Evolutionary conservation across 208 protist species (phyloP), one percentile per base, ranked within the genome.

Genomic region (Acanthamoeba polyphaga): DNA sequence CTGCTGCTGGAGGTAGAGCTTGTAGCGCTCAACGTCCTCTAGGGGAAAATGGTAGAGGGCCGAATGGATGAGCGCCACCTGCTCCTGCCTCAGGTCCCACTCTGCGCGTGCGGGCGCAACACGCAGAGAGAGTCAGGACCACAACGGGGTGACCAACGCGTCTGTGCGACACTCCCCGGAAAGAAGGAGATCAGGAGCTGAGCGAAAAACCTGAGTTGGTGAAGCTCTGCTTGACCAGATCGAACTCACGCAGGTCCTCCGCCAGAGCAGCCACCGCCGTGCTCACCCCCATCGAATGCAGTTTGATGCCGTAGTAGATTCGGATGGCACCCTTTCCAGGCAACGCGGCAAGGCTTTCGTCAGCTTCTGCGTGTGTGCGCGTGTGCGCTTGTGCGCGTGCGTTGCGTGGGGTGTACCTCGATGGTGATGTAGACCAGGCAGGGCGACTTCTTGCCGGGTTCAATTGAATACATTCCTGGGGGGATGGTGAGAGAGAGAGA

Each of bases 401-500:
- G 60, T 8, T 62, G 43, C 2, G 6, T 62, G 58, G n/a, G 13
- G 15, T 1, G 70, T 51, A 80, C 72, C 72, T 89, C 82, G 8
- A 89, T 68, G n/a, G 82, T 89, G 24, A 89, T 43, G 55, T 89
- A 89, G 82, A 89, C 12, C 29, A 89, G n/a, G 32, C 82, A 89
- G 13, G 49, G 49, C 55, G 82, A 68, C 17, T 43, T 60, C 34
- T 38, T 12, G 51, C 82, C 82, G 17, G 49, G 53, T n/a, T 66
- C 82, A 29, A 89, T 34, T 43, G 82, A 89, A n/a, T 89, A 89
- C 49, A 68, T 60, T 27, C 78, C 78, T 87, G 68, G 60, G 22
- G 1, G 60, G 1, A 15, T n/a, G 24, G 22, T 29, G 58, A 62
- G 58, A 62, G n/a, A n/a, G 15, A 7, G 55, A 4, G 55, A 22